Conservation (phyloP, 495 filamentous ascomycete species). For the Trichodelitschia bisporula region DNA sequence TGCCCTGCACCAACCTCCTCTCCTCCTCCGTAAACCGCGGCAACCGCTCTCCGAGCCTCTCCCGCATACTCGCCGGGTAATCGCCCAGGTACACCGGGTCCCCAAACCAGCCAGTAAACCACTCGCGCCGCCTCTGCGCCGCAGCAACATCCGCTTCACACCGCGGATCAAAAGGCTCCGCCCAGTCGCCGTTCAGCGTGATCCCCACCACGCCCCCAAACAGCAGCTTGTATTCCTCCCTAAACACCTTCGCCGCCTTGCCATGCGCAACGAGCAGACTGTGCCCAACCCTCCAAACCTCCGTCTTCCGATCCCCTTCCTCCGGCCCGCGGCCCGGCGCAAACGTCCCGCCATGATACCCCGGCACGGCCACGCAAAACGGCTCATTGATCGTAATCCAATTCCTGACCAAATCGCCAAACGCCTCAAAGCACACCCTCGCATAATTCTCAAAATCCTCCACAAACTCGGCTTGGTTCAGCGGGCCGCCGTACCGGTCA, state of each 20-base stretch:
- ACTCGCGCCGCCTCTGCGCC: constrained; percentile 37
- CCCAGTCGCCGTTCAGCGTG: constrained; percentile 35
- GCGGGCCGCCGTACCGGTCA: constrained; percentile 33
- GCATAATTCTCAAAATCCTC: constrained; percentile 36
- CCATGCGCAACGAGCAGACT: constrained; percentile 33
- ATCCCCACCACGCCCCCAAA: constrained; percentile 35
- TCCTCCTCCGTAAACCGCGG: constrained; percentile 42
- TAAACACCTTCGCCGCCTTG: constrained; percentile 37
- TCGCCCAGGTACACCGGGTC: constrained; percentile 55
- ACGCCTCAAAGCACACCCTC: constrained; percentile 28
- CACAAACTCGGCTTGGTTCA: constrained; percentile 32
- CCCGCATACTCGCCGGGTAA: constrained; percentile 52
- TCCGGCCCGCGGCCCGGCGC: constrained; percentile 34
- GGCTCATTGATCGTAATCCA: constrained; percentile 49
- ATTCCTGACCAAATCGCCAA: constrained; percentile 28
- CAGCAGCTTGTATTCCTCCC: constrained; percentile 38
- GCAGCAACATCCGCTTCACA: constrained; percentile 32
- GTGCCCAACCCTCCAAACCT: constrained; percentile 37
- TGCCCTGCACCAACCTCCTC: constrained; percentile 38
- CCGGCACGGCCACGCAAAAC: constrained; percentile 32
- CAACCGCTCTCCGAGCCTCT: constrained; percentile 45
- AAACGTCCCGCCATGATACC: constrained; percentile 33
- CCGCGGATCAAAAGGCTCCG: constrained; percentile 29
- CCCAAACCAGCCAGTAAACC: constrained; percentile 41
- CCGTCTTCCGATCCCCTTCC: constrained; percentile 30